These are phyloP conservation scores for Leishmania guyanensis DNA, from an alignment of 208 protist genomes.

Conservation along the genomic window DNA sequence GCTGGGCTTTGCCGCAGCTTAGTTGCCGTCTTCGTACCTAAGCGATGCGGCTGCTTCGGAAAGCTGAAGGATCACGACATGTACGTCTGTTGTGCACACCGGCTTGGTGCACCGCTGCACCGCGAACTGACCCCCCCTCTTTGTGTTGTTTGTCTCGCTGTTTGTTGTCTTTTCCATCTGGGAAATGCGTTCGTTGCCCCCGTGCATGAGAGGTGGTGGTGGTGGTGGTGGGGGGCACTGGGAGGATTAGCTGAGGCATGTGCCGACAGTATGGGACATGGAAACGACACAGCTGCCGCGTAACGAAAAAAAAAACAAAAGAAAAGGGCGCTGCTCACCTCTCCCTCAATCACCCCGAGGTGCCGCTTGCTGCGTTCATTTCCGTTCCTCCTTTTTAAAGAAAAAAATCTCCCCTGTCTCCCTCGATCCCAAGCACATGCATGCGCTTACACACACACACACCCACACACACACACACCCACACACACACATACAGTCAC, in stretches of 20 bases:
- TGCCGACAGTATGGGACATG: not conserved
- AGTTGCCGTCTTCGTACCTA: not conserved
- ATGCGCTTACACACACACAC: not conserved
- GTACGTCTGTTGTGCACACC: not conserved
- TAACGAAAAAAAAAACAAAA: too few species aligned
- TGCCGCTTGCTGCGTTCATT: not conserved
- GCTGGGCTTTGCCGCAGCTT: not conserved
- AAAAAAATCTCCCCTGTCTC: not conserved
- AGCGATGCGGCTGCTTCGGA: not conserved
- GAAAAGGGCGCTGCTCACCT: not conserved
- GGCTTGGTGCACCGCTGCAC: not conserved
- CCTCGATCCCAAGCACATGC: not conserved
- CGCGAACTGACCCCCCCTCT: not conserved
- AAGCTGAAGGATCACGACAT: conserved; percentile 9
- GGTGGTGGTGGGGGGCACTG: not conserved
- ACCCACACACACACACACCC: not conserved
- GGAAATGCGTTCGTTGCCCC: not conserved
- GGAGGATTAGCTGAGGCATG: not conserved
- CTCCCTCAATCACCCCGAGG: not conserved
- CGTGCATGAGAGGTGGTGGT: not conserved
- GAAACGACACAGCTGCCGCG: not conserved
- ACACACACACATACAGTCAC: not conserved
- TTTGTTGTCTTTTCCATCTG: not conserved
- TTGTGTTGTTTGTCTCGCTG: not conserved
- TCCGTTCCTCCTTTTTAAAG: not conserved